These are phyloP conservation scores for Vachellia pachyceras DNA, from an alignment of 306 rosid genomes.

Conservation along the genomic window DNA sequence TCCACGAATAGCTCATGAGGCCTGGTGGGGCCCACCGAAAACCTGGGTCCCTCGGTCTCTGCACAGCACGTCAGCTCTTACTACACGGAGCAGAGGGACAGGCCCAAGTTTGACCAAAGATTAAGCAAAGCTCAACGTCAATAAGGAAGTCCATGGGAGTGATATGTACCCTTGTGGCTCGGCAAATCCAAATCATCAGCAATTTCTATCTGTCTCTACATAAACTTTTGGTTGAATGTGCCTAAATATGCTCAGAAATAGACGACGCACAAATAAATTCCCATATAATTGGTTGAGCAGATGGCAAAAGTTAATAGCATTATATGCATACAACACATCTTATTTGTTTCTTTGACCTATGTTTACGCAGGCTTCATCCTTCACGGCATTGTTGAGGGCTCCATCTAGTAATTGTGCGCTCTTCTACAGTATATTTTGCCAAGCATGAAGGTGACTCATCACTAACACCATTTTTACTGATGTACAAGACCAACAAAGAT, in stretches of 20 bases:
- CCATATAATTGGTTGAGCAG: not conserved
- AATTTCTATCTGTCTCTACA: not conserved
- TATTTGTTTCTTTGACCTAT: conserved; percentile 9
- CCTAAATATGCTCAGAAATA: not conserved
- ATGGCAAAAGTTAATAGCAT: not conserved
- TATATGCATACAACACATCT: not conserved
- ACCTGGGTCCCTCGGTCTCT: too few relatives aligned
- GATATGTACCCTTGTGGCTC: not conserved
- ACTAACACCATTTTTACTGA: conserved; percentile 46
- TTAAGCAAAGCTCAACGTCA: not conserved
- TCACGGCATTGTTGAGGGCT: conserved; percentile 67
- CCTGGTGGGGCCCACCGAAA: too few relatives aligned
- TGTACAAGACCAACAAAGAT: conserved; percentile 55
- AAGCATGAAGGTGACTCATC: conserved; percentile 48
- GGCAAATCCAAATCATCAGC: not conserved
- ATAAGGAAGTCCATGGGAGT: not conserved
- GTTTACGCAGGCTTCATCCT: conserved; percentile 43
- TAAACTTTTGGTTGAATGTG: not conserved
- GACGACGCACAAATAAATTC: not conserved
- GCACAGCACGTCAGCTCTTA: too few relatives aligned
- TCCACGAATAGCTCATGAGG: too few relatives aligned
- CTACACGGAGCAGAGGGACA: too few relatives aligned
- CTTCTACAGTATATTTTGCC: conserved; percentile 51
- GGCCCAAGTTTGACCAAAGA: not conserved
- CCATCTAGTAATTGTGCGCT: conserved; percentile 65